phyloP scores from a whole-genome alignment of 2,329 filamentous ascomycete genomes.

The Teratosphaeria destructans region DNA sequence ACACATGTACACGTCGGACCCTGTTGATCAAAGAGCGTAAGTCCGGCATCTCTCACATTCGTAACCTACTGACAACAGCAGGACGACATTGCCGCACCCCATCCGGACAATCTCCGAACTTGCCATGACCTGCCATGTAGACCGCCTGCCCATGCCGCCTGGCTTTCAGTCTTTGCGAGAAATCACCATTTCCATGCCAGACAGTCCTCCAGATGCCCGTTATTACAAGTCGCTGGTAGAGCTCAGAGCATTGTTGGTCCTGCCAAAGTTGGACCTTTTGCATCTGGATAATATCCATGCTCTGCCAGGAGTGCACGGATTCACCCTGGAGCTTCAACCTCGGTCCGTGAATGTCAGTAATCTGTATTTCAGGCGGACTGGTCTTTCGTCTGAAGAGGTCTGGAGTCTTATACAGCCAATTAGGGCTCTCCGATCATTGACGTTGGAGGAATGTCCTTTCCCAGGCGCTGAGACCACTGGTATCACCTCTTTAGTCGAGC shows the following conservation, averaged over 20 bases:
- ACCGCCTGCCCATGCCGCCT: background rate
- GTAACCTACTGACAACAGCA: background rate
- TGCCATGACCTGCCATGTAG: background rate
- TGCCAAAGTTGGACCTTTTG: background rate
- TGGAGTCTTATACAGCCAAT: background rate
- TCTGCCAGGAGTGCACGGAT: background rate
- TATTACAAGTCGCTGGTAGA: background rate
- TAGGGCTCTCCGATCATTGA: background rate
- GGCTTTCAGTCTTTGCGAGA: background rate
- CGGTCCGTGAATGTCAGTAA: background rate
- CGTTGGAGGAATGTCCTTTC: background rate
- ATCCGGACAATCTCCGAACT: background rate
- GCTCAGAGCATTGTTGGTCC: background rate
- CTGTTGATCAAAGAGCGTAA: background rate
- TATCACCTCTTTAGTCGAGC: background rate
- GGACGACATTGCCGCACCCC: background rate
- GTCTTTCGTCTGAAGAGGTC: background rate
- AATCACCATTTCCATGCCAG: background rate
- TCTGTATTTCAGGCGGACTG: background rate
- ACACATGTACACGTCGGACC: background rate
- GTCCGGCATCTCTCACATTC: background rate
- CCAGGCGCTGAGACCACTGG: background rate
- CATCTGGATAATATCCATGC: background rate
- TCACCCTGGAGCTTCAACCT: background rate
- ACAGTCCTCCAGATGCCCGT: background rate